Conservation (phyloP, 495 filamentous ascomycete species). For the Penicillium lividum region DNA sequence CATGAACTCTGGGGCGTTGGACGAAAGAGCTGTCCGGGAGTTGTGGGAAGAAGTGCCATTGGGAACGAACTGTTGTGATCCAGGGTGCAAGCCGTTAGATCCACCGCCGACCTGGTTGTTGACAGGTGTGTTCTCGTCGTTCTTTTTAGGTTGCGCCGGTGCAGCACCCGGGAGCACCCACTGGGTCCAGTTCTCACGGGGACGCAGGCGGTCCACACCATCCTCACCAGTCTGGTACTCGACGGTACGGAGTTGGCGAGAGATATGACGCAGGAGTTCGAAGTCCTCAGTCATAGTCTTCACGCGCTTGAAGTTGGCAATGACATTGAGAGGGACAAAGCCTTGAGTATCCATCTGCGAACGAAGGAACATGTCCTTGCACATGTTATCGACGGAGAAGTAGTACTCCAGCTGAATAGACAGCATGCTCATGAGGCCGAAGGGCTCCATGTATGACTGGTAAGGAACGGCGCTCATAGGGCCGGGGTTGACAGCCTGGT, state of each 20-base stretch:
- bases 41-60: constrained; percentile 41
- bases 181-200: constrained; percentile 72
- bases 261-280: constrained; percentile 72
- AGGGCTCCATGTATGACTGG: constrained; percentile 58
- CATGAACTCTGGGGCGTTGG: constrained; percentile 71
- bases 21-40: constrained; percentile 64
- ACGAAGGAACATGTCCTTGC: constrained; percentile 88
- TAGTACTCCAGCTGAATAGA: constrained; percentile 83
- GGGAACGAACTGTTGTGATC: constrained; percentile 32
- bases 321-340: constrained; percentile 75
- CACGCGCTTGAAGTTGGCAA: constrained; percentile 84
- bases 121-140: constrained; percentile 28
- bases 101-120: constrained; percentile 29
- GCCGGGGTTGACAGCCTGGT: constrained; percentile 53
- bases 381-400: constrained; percentile 93
- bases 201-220: constrained; percentile 76
- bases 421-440: constrained; percentile 56
- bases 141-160: constrained; percentile 23
- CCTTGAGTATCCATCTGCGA: constrained; percentile 93
- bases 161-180: constrained; percentile 70
- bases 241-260: constrained; percentile 65
- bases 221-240: constrained; percentile 72
- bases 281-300: constrained; percentile 70
- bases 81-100: constrained; percentile 32
- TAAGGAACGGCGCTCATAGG: constrained; percentile 66